Percentiles rank a stretch among this genome's conserved stretches.
Conservation (phyloP, 2,329 filamentous ascomycete species). For the Rutstroemia sp. region DNA sequence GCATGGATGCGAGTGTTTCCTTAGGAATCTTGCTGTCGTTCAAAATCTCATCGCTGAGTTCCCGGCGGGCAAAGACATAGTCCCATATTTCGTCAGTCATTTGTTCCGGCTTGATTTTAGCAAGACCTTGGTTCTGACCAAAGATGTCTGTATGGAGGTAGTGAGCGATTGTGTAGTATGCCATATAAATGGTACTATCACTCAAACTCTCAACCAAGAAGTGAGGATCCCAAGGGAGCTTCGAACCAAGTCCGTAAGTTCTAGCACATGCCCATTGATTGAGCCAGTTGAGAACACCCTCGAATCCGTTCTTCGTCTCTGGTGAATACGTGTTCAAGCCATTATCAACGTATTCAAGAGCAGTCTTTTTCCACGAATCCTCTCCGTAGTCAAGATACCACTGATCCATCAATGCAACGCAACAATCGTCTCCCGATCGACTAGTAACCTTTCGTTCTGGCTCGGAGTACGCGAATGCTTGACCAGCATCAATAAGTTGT, state of each 20-base stretch:
- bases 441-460: conserved; percentile 85
- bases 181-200: conserved; percentile 90
- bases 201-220: conserved; percentile 90
- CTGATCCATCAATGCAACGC: conserved; percentile 87
- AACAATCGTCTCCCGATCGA: conserved; percentile 85
- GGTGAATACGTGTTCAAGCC: conserved; percentile 72
- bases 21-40: conserved; percentile 63
- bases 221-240: conserved; percentile 85
- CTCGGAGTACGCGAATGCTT: conserved; percentile 89
- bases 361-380: conserved; percentile 74
- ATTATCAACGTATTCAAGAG: conserved; percentile 64
- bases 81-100: conserved; percentile 97
- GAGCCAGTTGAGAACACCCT: conserved; percentile 84
- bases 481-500: conserved; percentile 65
- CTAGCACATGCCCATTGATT: conserved; percentile 93
- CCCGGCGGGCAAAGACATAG: conserved; percentile 78
- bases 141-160: conserved; percentile 80
- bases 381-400: conserved; percentile 98
- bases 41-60: conserved; percentile 58
- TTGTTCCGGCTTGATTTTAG: conserved; percentile 70
- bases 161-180: conserved; percentile 62
- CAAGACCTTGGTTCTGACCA: conserved; percentile 60
- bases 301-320: conserved; percentile 73
- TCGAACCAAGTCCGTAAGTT: conserved; percentile 86
- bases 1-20: conserved; percentile 69